Conservation (phyloP, 768 basidiomycete genomes). For the Suillus subalutaceus region DNA sequence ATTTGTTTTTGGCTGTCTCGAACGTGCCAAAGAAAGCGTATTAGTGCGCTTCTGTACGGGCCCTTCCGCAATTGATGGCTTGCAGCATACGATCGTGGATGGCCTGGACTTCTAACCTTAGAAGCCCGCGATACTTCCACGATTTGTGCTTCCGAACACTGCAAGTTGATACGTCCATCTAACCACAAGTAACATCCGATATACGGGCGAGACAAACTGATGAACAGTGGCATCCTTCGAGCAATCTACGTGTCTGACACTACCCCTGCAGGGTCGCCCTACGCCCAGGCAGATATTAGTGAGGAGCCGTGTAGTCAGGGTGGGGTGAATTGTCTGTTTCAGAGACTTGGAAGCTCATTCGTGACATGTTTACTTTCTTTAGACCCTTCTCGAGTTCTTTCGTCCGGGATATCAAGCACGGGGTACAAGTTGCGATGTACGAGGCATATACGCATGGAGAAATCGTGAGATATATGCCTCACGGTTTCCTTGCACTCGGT, state of each 20-base stretch:
- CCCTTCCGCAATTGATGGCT: constrained; percentile 1
- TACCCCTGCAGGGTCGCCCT: not conserved
- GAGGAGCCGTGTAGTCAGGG: not conserved
- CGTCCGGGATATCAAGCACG: not conserved
- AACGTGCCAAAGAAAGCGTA: constrained; percentile 1
- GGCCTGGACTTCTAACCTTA: constrained; percentile 1
- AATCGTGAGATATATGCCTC: constrained; percentile 6
- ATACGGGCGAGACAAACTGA: not conserved
- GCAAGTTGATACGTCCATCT: not conserved
- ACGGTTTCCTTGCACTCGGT: not conserved
- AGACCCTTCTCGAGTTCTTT: not conserved
- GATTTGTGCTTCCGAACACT: constrained; percentile 1
- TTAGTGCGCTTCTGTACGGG: not conserved
- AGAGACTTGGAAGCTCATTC: not conserved
- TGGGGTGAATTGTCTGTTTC: not conserved
- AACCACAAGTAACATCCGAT: not conserved
- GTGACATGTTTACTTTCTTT: not conserved
- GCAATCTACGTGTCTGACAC: not conserved
- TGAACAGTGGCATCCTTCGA: not conserved
- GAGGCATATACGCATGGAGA: constrained; percentile 1
- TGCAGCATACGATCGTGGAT: not conserved
- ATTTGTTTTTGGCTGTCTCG: constrained; percentile 9
- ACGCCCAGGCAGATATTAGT: constrained; percentile 1
- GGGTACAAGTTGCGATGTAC: not conserved
- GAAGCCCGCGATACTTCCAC: constrained; percentile 8